Base-by-base conservation (phyloP, 2,329 filamentous ascomycete species). In the Thyridium curvatum region DNA sequence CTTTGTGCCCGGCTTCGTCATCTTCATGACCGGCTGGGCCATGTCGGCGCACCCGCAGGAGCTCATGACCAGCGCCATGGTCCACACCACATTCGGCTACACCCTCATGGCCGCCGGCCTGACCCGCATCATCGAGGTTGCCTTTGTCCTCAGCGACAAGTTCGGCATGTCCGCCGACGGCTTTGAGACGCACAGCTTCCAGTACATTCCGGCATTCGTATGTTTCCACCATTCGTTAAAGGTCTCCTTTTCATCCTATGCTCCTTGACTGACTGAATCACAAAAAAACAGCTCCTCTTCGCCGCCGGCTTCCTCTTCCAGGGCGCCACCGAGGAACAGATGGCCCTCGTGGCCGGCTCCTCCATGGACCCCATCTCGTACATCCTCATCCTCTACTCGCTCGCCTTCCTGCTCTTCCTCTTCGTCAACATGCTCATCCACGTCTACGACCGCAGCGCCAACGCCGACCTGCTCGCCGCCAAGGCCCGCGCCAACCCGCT, bases 281-380 rank as follows among this genome's bases (percentile, higher is more conserved):
- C 16, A 55, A 60, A 50, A 58, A 41, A 8, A 5, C 43, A 94
- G 89, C 74, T 97, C 31, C 76, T 98, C 18, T 94, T 86, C 54
- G 89, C 90, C 6, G 85, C 90, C 4, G 93, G 93, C 2, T 95
- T 97, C 65, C 73, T 98, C 31, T 98, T 98, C 67, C 94, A 97
- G 89, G 86, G 88, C 26, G 91, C 93, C 13, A 97, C 89, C 1
- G 93, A 97, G 59, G 90, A 98, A 65, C 93, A 97, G 63, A 95
- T 97, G 86, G 55, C 71, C 16, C 69, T 96, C 2, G 70, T 97
- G 5, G 73, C 78, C 31, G 69, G 77, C 30, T 84, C 86, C 0
- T 74, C 81, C 42, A 81, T 97, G 52, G 89, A 89, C 18, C 88
- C 94, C 54, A 86, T 97, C 32, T 84, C 90, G 5, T 98, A 97